Conservation (phyloP, 2,329 filamentous ascomycete genomes). For the Clarireedia hainanense region DNA sequence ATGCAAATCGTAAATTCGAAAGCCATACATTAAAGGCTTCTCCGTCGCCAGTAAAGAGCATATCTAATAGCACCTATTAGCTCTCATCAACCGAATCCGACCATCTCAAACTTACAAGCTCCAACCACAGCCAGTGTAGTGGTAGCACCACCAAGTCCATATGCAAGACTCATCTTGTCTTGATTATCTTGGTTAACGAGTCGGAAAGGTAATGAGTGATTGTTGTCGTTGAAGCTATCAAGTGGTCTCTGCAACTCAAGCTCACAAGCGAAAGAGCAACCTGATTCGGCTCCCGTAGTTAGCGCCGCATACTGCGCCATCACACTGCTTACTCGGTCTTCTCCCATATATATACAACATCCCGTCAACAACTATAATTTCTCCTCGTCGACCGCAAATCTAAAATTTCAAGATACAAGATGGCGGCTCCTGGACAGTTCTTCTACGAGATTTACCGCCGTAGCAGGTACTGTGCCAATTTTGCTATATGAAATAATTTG, state of each 20-base stretch:
- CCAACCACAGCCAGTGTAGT: conserved; percentile 66
- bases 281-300: conserved; percentile 17
- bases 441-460: conserved; percentile 96
- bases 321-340: conserved; percentile 15
- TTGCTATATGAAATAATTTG: conserved; percentile 22
- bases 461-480: conserved; percentile 68
- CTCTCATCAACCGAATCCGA: conserved; percentile 8
- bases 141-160: conserved; percentile 61
- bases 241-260: conserved; percentile 6
- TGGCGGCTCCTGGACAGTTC: conserved; percentile 46
- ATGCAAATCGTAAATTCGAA: not conserved
- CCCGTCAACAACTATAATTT: conserved; percentile 5
- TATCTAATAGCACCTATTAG: conserved; percentile 54
- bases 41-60: conserved; percentile 96
- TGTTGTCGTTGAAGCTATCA: conserved; percentile 3
- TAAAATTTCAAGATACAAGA: conserved; percentile 24
- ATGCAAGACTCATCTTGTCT: conserved; percentile 60
- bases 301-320: conserved; percentile 7
- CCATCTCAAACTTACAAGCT: conserved; percentile 59
- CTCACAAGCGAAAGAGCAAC: conserved; percentile 3
- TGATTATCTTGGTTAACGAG: not conserved
- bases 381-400: conserved; percentile 12
- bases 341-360: conserved; percentile 12
- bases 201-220: not conserved
- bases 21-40: conserved; percentile 82